Percentiles rank a stretch among this genome's conserved stretches.
Conservation (phyloP, 2,329 filamentous ascomycete species). For the Claviceps paspali region DNA sequence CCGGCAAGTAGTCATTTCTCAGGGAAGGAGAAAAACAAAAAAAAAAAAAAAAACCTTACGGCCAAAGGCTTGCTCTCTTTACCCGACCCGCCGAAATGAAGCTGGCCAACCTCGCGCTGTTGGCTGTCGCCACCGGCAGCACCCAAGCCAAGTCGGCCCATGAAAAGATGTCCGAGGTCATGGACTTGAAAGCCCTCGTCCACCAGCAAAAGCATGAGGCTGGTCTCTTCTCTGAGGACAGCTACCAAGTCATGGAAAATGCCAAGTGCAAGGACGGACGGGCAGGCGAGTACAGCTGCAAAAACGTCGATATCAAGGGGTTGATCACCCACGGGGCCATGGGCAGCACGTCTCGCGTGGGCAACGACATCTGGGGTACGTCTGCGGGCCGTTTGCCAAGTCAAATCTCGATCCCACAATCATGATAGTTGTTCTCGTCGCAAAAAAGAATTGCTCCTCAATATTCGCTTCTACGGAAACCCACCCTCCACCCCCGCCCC, state of each 20-base stretch:
- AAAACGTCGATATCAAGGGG: slow-evolving; percentile 20
- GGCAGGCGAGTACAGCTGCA: slow-evolving; percentile 16
- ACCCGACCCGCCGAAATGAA: no score
- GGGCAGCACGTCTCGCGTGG: slow-evolving; percentile 18
- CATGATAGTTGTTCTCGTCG: no score
- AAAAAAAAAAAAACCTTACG: no score
- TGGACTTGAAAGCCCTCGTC: neutral
- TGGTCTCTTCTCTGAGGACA: neutral
- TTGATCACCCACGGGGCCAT: slow-evolving; percentile 22
- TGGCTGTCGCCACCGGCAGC: neutral
- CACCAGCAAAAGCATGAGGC: slow-evolving; percentile 1
- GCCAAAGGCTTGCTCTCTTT: no score
- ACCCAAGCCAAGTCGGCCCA: neutral
- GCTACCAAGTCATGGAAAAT: neutral
- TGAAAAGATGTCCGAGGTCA: neutral
- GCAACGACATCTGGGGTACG: slow-evolving; percentile 20
- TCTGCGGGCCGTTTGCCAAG: no score
- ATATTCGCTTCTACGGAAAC: no score
- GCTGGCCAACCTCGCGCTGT: neutral
- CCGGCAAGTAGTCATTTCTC: no score
- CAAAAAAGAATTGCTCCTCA: neutral
- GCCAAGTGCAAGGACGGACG: neutral
- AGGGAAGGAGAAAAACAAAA: no score
- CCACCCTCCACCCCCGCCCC: no score
- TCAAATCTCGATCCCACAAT: no score